Base-by-base conservation (phyloP, 2,329 filamentous ascomycete genomes). In the Leptographium galeiforme region DNA sequence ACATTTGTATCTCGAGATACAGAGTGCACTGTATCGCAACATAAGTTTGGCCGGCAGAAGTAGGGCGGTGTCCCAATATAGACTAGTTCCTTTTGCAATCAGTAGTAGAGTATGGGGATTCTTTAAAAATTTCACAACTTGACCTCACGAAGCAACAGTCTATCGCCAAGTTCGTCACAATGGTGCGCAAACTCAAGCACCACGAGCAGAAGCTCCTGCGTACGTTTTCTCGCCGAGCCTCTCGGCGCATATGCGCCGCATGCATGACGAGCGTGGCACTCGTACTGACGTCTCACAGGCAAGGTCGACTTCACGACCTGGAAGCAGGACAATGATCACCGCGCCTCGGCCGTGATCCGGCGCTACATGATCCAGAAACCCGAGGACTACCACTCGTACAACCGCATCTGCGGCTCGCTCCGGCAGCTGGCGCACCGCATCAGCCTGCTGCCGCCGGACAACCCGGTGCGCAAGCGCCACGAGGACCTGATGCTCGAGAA, bases 121-220 rank as follows among this genome's bases (percentile, higher is more conserved):
- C 25, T 25, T 5, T 25, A 25, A 25, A 25, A 45, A 32, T 16
- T 45, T 41, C 43, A 14, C 41, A 25, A 25, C 5, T 25, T 25
- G 3, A 25, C 25, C 25, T 25, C 25, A 25, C 25, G 5, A 25
- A 25, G 25, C 25, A 25, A 3, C 25, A 25, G 3, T 25, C 25
- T 25, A 5, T 5, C 25, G 25, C 25, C 25, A 25, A 25, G 25
- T 25, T 25, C 39, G 18, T 25, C 66, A 77, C 61, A 30, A 97
- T 97, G 93, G 89, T 95, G 61, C 85, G 93, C 63, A 89, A 95
- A 75, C 82, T 98, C 66, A 97, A 96, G 72, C 81, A 95, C 71
- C 91, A 96, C 72, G 93, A 98, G 82, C 82, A 93, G 67, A 94
- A 93, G 78, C 85, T 97, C 66, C 81, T 97, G 50, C 57, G 59